Evolutionary conservation across 2,329 filamentous ascomycete genomes (phyloP).

Genomic region (Penicillium rolfsii): DNA sequence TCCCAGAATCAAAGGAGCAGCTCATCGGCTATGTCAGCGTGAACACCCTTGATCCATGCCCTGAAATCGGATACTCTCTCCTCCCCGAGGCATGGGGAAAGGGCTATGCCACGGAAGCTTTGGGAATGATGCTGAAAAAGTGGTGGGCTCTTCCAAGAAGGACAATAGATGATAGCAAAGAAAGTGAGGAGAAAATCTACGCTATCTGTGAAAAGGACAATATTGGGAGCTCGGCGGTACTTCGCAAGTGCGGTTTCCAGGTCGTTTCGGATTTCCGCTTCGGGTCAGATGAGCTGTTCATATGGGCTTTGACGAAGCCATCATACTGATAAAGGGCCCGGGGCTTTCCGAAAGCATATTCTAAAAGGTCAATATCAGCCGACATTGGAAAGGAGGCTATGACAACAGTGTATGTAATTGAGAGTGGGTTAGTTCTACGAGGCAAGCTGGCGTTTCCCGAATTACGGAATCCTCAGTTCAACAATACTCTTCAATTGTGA

Average conservation of each 20-base stretch:
- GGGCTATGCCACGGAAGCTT: conserved; percentile 34
- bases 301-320: conserved; percentile 18
- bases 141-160: conserved; percentile 32
- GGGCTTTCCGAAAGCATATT: not conserved
- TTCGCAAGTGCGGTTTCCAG: conserved; percentile 32
- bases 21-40: conserved; percentile 31
- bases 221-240: conserved; percentile 21
- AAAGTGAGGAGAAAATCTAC: conserved; percentile 22
- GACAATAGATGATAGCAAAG: not conserved
- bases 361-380: too few species aligned
- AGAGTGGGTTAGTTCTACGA: not conserved
- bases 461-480: not conserved
- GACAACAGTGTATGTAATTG: not conserved
- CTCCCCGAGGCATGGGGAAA: conserved; percentile 32
- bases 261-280: conserved; percentile 13
- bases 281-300: conserved; percentile 18
- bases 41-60: conserved; percentile 24
- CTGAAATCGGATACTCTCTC: conserved; percentile 34
- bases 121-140: conserved; percentile 26
- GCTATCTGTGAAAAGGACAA: conserved; percentile 28
- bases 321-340: not conserved
- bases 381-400: too few species aligned
- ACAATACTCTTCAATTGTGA: not conserved
- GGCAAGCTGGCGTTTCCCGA: not conserved
- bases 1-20: conserved; percentile 12